phyloP scores from a whole-genome alignment of 1,284 basidiomycete species.

The Moniliophthora roreri region DNA sequence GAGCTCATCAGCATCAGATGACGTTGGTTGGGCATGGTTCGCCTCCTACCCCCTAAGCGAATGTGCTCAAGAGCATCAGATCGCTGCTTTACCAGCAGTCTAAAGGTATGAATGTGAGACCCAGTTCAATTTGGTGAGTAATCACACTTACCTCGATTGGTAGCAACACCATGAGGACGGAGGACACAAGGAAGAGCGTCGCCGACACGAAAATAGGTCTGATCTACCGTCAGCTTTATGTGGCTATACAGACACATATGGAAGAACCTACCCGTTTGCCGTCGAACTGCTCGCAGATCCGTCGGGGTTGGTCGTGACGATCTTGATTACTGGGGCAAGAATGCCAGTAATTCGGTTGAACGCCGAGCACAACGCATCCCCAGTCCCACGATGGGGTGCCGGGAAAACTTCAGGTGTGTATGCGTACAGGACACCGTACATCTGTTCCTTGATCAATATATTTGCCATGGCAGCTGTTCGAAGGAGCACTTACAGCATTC shows the following conservation, averaged over 20 bases:
- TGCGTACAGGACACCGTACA: slow-evolving; percentile 63
- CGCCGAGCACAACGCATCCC: slow-evolving; percentile 56
- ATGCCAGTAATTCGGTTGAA: slow-evolving; percentile 58
- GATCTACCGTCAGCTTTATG: slow-evolving; percentile 2
- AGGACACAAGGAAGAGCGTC: slow-evolving; percentile 49
- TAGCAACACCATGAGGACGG: slow-evolving; percentile 45
- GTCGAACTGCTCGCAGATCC: slow-evolving; percentile 25
- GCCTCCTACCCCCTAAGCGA: no score
- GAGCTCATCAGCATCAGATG: no score
- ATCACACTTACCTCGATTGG: slow-evolving; percentile 52
- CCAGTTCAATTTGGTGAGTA: background rate
- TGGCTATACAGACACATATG: background rate
- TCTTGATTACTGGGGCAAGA: slow-evolving; percentile 54
- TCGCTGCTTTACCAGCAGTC: slow-evolving; percentile 16
- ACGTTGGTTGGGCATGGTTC: no score
- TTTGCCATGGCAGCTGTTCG: slow-evolving; percentile 1
- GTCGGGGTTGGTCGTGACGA: slow-evolving; percentile 35
- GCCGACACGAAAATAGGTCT: slow-evolving; percentile 62
- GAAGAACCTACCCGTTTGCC: slow-evolving; percentile 32
- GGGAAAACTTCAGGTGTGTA: slow-evolving; percentile 69
- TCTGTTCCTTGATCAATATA: slow-evolving; percentile 26
- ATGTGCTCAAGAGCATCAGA: slow-evolving; percentile 1
- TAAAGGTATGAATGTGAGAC: background rate
- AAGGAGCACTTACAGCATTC: slow-evolving; percentile 31
- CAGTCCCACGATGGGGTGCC: slow-evolving; percentile 62